Conservation (phyloP, 2,329 filamentous ascomycete genomes). For the Penicillium verrucosum region DNA sequence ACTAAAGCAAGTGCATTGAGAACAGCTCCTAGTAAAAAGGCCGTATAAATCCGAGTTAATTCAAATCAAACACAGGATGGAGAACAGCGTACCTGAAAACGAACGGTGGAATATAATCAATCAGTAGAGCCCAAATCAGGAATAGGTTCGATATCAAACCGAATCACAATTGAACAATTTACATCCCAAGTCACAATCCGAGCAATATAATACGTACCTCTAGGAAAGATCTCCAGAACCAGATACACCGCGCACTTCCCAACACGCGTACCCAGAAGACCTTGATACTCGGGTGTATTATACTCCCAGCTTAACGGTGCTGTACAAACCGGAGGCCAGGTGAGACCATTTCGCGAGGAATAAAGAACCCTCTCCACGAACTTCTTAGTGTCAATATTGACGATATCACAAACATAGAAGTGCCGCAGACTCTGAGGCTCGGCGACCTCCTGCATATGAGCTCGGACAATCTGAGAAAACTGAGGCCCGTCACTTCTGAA, state of each 20-base stretch:
- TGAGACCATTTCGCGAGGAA: neutral
- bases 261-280: neutral
- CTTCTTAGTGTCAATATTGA: neutral
- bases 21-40: neutral
- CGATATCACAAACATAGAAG: neutral
- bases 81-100: neutral
- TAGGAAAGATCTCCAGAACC: neutral
- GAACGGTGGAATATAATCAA: neutral
- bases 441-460: neutral
- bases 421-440: neutral
- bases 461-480: neutral
- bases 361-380: neutral
- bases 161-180: neutral
- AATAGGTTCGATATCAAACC: conserved; percentile 6
- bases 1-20: neutral
- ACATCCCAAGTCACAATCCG: neutral
- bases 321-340: neutral
- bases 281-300: conserved; percentile 1
- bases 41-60: neutral
- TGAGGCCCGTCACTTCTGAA: neutral
- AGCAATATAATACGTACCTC: conserved; percentile 4
- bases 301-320: neutral
- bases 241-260: conserved; percentile 1
- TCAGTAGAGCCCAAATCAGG: neutral
- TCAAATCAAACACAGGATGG: neutral